Evolutionary conservation across 495 filamentous ascomycete genomes (phyloP), one percentile per base, ranked within the genome.

Genomic region (Daldinia grandis): DNA sequence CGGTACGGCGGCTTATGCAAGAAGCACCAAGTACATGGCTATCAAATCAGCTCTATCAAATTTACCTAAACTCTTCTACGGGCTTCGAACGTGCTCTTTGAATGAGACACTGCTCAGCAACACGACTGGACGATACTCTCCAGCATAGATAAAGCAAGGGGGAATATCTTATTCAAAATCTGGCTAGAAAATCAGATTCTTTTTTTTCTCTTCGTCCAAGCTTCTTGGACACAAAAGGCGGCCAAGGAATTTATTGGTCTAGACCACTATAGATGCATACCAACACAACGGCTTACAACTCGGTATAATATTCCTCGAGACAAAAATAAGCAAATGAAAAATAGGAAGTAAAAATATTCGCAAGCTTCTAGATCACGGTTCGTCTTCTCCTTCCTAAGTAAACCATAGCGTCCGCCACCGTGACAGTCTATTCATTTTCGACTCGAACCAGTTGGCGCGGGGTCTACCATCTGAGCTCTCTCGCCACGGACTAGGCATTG

Each of bases 51-150:
- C 64, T 28, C 47, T 51, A 64, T 67, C 33, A 67, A 30, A 59
- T 68, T 53, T 56, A 65, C 62, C 55, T 61, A 57, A 64, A 10
- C 19, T 72, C 59, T 73, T 73, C 70, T 51, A 73, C 15, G 51
- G 21, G 40, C 51, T 68, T 73, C 70, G 47, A 64, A 31, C 47
- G 17, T 56, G 30, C 38, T 68, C 24, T 19, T 51, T 54, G 49
- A 63, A 64, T 57, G 59, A 68, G 56, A 65, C 65, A 58, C 31
- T 63, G 51, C 51, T 58, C 35, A 62, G 57, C 61, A 53, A 57
- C 6, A 19, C 17, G 17, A 44, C 65, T 68, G 56, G 31, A 33
- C 24, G 47, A 35, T 17, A 65, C 19, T 35, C 19, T 42, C 69
- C 54, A 59, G 30, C 44, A 55, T 10, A 64, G 27, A 47, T 58